Evolutionary conservation across 2,329 filamentous ascomycete species (phyloP).

Genomic region (Clarireedia paspali): DNA sequence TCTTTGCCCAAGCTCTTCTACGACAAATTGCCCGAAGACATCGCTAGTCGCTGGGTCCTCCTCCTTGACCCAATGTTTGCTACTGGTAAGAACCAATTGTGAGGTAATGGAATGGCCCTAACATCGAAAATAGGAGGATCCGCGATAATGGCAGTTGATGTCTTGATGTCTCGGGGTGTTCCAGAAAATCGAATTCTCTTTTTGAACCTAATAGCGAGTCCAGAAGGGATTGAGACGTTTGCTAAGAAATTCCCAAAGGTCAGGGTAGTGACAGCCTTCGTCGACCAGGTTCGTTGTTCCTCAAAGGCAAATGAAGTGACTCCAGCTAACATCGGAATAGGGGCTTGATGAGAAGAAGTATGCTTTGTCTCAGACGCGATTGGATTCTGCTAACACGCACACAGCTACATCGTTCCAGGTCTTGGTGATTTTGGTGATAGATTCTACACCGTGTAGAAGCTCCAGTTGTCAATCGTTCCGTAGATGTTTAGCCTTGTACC

Average conservation of each 20-base stretch:
- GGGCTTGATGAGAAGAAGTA: slow-evolving; percentile 98
- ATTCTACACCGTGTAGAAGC: slow-evolving; percentile 76
- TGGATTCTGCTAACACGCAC: slow-evolving; percentile 7
- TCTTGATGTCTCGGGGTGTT: slow-evolving; percentile 81
- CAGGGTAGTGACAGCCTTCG: slow-evolving; percentile 88
- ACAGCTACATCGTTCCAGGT: slow-evolving; percentile 88
- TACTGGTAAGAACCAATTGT: slow-evolving; percentile 55
- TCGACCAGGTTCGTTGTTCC: slow-evolving; percentile 58
- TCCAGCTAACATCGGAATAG: slow-evolving; percentile 30
- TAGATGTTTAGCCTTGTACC: not conserved
- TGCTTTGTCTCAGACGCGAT: slow-evolving; percentile 29
- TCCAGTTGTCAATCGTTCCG: not conserved
- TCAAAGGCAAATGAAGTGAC: not conserved
- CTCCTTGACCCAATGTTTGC: slow-evolving; percentile 98
- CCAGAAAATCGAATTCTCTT: slow-evolving; percentile 94
- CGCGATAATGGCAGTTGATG: slow-evolving; percentile 93
- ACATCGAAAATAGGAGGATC: slow-evolving; percentile 62
- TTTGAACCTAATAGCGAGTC: slow-evolving; percentile 95
- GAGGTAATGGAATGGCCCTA: not conserved
- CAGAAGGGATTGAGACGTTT: slow-evolving; percentile 84
- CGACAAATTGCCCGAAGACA: slow-evolving; percentile 93
- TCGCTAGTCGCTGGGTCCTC: slow-evolving; percentile 85
- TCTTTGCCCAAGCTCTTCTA: slow-evolving; percentile 89
- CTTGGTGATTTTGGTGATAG: slow-evolving; percentile 93
- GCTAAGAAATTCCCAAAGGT: slow-evolving; percentile 82